Conservation (phyloP, 768 basidiomycete species). For the Lactarius vividus region DNA sequence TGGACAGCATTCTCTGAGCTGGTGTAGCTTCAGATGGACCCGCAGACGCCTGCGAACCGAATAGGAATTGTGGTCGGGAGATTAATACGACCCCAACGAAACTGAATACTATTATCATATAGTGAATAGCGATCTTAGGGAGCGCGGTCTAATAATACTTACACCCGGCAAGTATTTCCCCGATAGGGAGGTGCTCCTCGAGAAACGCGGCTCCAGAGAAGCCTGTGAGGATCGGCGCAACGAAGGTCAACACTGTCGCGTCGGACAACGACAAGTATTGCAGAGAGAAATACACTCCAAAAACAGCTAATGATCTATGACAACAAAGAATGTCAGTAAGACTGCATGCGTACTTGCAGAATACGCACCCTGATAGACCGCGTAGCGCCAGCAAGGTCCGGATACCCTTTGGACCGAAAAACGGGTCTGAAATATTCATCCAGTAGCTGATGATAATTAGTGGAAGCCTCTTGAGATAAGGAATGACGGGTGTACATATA, state of each 20-base stretch:
- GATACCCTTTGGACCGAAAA: slow-evolving; percentile 69
- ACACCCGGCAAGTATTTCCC: slow-evolving; percentile 57
- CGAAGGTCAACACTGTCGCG: slow-evolving; percentile 72
- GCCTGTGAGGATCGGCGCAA: slow-evolving; percentile 63
- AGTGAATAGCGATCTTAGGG: not conserved
- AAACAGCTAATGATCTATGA: slow-evolving; percentile 66
- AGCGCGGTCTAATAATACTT: slow-evolving; percentile 16
- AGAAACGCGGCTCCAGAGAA: slow-evolving; percentile 60
- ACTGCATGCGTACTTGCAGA: not conserved
- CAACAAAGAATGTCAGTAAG: not conserved
- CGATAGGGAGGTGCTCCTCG: slow-evolving; percentile 54
- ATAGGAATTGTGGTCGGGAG: slow-evolving; percentile 72
- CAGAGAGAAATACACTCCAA: slow-evolving; percentile 65
- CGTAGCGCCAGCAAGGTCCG: slow-evolving; percentile 53
- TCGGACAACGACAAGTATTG: slow-evolving; percentile 77
- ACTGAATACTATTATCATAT: slow-evolving; percentile 52
- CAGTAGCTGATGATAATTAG: slow-evolving; percentile 33
- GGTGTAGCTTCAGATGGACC: slow-evolving; percentile 18
- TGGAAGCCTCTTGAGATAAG: not conserved
- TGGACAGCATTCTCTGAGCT: slow-evolving; percentile 53
- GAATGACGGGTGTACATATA: slow-evolving; percentile 42
- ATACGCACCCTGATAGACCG: slow-evolving; percentile 52
- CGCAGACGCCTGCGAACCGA: slow-evolving; percentile 38
- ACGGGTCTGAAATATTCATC: slow-evolving; percentile 51
- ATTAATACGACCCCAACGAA: slow-evolving; percentile 78